These are phyloP conservation scores for Amanita exitialis DNA, from an alignment of 768 basidiomycete species.

Conservation along the genomic window DNA sequence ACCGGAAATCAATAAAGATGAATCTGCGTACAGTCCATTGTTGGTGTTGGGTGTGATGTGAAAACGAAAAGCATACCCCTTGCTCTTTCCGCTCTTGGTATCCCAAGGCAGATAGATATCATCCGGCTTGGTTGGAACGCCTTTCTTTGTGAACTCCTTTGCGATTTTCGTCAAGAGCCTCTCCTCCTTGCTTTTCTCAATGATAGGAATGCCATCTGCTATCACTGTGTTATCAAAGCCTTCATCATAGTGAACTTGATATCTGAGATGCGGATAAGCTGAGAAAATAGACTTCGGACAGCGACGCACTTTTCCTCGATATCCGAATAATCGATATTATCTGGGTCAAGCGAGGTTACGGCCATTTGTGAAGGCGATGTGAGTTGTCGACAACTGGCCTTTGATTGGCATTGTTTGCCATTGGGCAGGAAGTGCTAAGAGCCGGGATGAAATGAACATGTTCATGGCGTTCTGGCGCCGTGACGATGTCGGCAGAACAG, in stretches of 20 bases:
- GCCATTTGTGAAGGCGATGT: slow-evolving; percentile 28
- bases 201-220: slow-evolving; percentile 85
- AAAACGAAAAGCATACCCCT: slow-evolving; percentile 53
- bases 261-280: slow-evolving; percentile 36
- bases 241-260: slow-evolving; percentile 75
- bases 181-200: slow-evolving; percentile 79
- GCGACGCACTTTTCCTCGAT: slow-evolving; percentile 72
- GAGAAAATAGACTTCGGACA: background rate
- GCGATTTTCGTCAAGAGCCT: slow-evolving; percentile 72
- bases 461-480: background rate
- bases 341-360: slow-evolving; percentile 32
- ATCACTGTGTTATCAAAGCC: slow-evolving; percentile 88
- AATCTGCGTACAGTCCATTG: slow-evolving; percentile 37
- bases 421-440: too few species aligned
- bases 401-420: slow-evolving; percentile 5
- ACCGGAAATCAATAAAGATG: slow-evolving; percentile 73
- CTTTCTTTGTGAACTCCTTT: slow-evolving; percentile 79
- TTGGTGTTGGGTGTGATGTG: background rate
- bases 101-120: slow-evolving; percentile 89
- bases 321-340: slow-evolving; percentile 79
- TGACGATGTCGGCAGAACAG: background rate
- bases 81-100: slow-evolving; percentile 71
- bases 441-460: too few species aligned
- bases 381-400: background rate
- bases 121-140: slow-evolving; percentile 63